These are phyloP conservation scores for Cucurbita pepo DNA, from an alignment of 306 rosid species.

Conservation along the genomic window DNA sequence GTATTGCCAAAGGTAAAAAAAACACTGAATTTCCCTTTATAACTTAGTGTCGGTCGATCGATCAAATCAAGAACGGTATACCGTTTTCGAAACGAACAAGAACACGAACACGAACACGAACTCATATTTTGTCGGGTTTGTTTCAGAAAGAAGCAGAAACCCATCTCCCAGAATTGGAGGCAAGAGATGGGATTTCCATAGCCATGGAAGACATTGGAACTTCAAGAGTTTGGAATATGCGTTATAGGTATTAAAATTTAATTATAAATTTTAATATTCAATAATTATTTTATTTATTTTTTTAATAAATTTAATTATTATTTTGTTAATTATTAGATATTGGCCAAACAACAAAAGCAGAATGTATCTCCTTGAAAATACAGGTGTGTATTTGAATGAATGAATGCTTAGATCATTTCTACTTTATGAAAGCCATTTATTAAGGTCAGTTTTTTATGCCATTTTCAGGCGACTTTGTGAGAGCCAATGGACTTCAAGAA, in stretches of 20 bases:
- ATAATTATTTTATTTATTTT: not conserved
- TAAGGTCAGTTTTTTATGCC: not conserved
- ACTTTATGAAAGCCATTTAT: not conserved
- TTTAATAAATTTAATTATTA: not conserved
- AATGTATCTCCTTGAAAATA: constrained; percentile 96
- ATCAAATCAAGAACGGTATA: not conserved
- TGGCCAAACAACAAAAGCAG: constrained; percentile 99
- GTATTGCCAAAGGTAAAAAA: constrained; percentile 72
- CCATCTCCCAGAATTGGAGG: constrained; percentile 83
- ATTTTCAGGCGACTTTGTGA: constrained; percentile 74
- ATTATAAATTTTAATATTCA: not conserved
- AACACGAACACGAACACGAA: not conserved
- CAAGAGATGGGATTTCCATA: constrained; percentile 84
- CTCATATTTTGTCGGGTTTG: too few species aligned
- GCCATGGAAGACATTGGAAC: constrained; percentile 95
- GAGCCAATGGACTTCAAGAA: constrained; percentile 96
- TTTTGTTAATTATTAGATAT: constrained; percentile 43
- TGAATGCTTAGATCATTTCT: not conserved
- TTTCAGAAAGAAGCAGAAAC: constrained; percentile 90
- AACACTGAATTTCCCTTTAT: not conserved
- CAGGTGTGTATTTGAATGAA: constrained; percentile 31
- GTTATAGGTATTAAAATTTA: constrained; percentile 48
- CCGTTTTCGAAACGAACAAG: not conserved
- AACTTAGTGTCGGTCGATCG: too few species aligned
- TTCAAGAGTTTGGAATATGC: constrained; percentile 92